Evolutionary conservation across 108 stramenopile genomes (phyloP).

Genomic region (Fistulifera pelliculosa): DNA sequence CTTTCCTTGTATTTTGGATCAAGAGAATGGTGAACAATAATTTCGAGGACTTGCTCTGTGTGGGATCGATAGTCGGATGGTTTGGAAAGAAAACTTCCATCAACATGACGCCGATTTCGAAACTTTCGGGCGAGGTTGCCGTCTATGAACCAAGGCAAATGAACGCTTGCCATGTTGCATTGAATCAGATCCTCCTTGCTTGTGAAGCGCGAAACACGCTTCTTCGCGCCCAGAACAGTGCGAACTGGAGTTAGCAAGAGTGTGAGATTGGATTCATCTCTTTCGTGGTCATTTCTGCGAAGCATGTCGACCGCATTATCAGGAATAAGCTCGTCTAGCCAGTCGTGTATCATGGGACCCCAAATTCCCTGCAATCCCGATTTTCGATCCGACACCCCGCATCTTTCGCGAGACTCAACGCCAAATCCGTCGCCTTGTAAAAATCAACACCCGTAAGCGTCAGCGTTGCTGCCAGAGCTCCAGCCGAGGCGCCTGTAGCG

Average conservation of each 20-base stretch:
- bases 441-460: slow-evolving; percentile 61
- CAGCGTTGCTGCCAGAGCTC: slow-evolving; percentile 76
- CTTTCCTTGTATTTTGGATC: slow-evolving; percentile 40
- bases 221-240: slow-evolving; percentile 42
- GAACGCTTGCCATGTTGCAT: slow-evolving; percentile 86
- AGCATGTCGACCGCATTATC: slow-evolving; percentile 37
- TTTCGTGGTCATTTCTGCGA: neutral
- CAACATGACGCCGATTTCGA: slow-evolving; percentile 50
- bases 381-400: slow-evolving; percentile 80
- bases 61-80: slow-evolving; percentile 37
- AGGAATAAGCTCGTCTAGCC: slow-evolving; percentile 76
- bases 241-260: slow-evolving; percentile 62
- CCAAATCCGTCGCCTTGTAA: slow-evolving; percentile 68
- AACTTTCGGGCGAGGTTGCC: slow-evolving; percentile 52
- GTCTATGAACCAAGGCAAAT: slow-evolving; percentile 87
- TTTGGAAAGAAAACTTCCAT: slow-evolving; percentile 66
- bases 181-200: slow-evolving; percentile 64
- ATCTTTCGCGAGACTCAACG: slow-evolving; percentile 53
- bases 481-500: slow-evolving; percentile 80
- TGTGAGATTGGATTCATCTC: slow-evolving; percentile 17
- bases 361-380: slow-evolving; percentile 82
- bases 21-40: slow-evolving; percentile 51
- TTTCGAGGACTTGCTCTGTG: neutral
- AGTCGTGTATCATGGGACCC: slow-evolving; percentile 74
- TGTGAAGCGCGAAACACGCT: slow-evolving; percentile 40